Evolutionary conservation across 768 basidiomycete genomes (phyloP), one percentile per base, ranked within the genome.

Genomic region (Amanita inopinata): DNA sequence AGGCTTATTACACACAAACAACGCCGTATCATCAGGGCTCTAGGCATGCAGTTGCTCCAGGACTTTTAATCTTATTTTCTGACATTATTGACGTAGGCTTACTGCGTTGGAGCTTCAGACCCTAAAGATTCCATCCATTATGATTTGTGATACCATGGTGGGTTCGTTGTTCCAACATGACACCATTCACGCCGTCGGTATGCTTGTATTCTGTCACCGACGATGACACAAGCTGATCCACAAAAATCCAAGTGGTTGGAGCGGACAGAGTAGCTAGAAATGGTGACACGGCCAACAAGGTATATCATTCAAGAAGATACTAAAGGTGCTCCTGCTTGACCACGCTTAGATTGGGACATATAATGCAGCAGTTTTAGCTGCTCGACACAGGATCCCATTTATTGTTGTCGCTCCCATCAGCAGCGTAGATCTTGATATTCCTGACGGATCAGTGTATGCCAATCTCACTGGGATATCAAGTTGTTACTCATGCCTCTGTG

Each of bases 121-220:
- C 3, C 74, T 97, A 33, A 66, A 77, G 25, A 83, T 93, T 10
- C 85, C 90, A 0, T 84, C 86, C 3, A 79, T 83, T 3, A 94
- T 98, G 90, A 82, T 98, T 36, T 94, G 92, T 56, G 94, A 98
- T 56, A 94, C 89, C 25, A 96, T 96, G 86, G 88, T 98, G 12
- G 94, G 94, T 6, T 93, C 90, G 0, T 64, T 97, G 39, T 88
- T 98, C 67, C 89, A 93, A 56, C 78, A 91, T 56, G 72, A 86
- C 56, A 61, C 71, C 15, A 87, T 93, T 40, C 84, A 91, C 53
- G 87, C 80, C 19, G 78, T 92, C 42, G 78, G 84, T 86, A 48
- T 51, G 78, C 38, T 35, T 11, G 12, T 25, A 32, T 2, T 15
- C 27, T 33, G 15, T 32, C 7, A 27, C 11, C 22, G 15, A 17